Base-by-base conservation (phyloP, 805 yeast species). In the Saccharomycopsis sp. region DNA sequence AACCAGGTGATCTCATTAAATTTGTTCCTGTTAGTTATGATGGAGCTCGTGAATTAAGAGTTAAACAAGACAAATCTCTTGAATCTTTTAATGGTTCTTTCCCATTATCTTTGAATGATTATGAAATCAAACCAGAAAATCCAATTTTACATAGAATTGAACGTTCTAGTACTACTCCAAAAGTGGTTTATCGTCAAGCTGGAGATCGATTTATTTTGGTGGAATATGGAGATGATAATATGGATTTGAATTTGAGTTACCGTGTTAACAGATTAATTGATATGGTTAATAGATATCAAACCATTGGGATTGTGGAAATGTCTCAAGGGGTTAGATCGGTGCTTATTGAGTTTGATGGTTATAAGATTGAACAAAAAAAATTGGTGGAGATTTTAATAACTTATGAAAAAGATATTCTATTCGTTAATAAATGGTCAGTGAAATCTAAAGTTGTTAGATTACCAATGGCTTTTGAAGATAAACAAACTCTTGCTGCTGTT, bases 321-420 rank as follows among this genome's bases (percentile, higher is more conserved):
- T 86, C 96, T 1, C 94, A 84, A 51, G 97, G 97, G 64, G 97
- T 92, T 25, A 72, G 97, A 55, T 88, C 97, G 4, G 95, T 92
- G 25, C 70, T 89, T 56, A 73, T 89, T 55, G 95, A 89, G 60
- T 92, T 65, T 57, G 79, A 85, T 56, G 84, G 81, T 35, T 54
- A 61, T 30, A 59, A 66, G 37, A 69, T 82, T 30, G 55, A 73
- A 17, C 97, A 89, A 63, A 49, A 62, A 30, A 64, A 67, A 8
- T 62, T 89, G 35, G 59, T 92, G 45, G 66, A 70, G 37, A 70
- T 78, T 20, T 68, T 89, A 55, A 61, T 76, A 44, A 78, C 86
- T 1, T 78, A 79, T 54, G 96, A 89, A 58, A 64, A 73, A 48
- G 85, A 80, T 53, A 76, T 87, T 41, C 65, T 76, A 5, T 75